Evolutionary conservation across 2,329 filamentous ascomycete species (phyloP).

Genomic region (Colletotrichum eleusines): DNA sequence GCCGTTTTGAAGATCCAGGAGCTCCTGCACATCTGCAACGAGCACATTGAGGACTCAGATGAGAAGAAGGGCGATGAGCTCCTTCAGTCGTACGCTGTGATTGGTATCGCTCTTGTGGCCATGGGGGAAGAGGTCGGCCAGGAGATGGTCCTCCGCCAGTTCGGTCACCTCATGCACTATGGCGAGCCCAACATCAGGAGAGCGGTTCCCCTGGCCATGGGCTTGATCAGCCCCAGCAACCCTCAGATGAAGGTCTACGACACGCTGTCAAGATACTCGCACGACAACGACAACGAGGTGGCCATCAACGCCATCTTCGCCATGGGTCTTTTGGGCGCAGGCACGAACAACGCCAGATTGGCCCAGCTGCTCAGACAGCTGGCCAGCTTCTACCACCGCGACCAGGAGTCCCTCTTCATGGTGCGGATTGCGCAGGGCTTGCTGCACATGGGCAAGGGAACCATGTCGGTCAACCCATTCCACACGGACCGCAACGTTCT

Average conservation of each 20-base stretch:
- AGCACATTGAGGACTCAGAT: slow-evolving; percentile 93
- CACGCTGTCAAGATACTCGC: slow-evolving; percentile 94
- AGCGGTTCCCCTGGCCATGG: slow-evolving; percentile 96
- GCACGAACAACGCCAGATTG: slow-evolving; percentile 97
- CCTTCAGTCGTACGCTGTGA: slow-evolving; percentile 93
- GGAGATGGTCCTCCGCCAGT: slow-evolving; percentile 98
- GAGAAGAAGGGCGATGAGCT: slow-evolving; percentile 97
- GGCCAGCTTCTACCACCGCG: slow-evolving; percentile 97
- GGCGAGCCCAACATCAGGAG: slow-evolving; percentile 97
- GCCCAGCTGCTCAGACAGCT: slow-evolving; percentile 94
- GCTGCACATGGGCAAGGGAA: slow-evolving; percentile 99
- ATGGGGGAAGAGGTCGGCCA: slow-evolving; percentile 99
- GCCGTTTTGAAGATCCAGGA: slow-evolving; percentile 98
- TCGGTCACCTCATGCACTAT: slow-evolving; percentile 99
- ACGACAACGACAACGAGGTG: slow-evolving; percentile 98
- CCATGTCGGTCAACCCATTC: slow-evolving; percentile 96
- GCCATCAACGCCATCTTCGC: slow-evolving; percentile 99
- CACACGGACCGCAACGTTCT: slow-evolving; percentile 97
- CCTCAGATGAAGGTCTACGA: slow-evolving; percentile 99
- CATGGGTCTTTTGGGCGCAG: slow-evolving; percentile 96
- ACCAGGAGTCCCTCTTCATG: slow-evolving; percentile 98
- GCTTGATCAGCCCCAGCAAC: slow-evolving; percentile 95
- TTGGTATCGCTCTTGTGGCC: slow-evolving; percentile 92
- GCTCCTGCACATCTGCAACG: slow-evolving; percentile 96
- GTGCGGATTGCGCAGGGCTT: slow-evolving; percentile 98